Conservation (phyloP, 192 early-diverging fungal genomes). For the Rhizophagus clarus region DNA sequence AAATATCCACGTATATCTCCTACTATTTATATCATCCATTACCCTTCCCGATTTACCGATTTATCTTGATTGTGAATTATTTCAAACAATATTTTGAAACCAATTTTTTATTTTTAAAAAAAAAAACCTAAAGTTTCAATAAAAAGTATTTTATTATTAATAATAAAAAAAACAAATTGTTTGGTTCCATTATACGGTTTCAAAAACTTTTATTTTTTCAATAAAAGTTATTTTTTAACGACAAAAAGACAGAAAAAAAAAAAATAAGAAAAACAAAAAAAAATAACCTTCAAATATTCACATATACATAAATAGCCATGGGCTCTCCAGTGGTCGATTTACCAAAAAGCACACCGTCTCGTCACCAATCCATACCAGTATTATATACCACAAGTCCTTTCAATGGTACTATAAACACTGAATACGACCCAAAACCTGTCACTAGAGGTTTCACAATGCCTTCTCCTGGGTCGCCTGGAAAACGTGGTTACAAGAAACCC, state of each 20-base stretch:
- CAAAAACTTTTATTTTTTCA: no score
- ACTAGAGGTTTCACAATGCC: conserved; percentile 13
- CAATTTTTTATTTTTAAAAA: neutral
- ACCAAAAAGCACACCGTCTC: neutral
- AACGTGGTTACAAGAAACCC: conserved; percentile 27
- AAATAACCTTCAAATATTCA: neutral
- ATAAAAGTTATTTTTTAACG: no score
- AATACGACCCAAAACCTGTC: neutral
- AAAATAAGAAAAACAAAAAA: neutral
- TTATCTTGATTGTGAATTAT: neutral
- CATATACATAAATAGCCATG: neutral
- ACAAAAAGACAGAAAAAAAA: neutral
- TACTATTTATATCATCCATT: neutral
- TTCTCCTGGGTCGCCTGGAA: neutral
- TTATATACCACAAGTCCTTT: neutral
- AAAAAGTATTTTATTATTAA: no score
- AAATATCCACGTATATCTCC: neutral
- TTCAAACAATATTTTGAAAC: neutral
- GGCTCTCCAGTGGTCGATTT: neutral
- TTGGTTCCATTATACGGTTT: no score
- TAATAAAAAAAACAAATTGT: no score
- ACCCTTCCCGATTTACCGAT: neutral
- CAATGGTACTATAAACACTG: neutral
- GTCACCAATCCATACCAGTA: neutral
- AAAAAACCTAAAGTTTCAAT: neutral